Evolutionary conservation across 257 asterid genomes (phyloP).

Genomic region (Lycium barbarum): DNA sequence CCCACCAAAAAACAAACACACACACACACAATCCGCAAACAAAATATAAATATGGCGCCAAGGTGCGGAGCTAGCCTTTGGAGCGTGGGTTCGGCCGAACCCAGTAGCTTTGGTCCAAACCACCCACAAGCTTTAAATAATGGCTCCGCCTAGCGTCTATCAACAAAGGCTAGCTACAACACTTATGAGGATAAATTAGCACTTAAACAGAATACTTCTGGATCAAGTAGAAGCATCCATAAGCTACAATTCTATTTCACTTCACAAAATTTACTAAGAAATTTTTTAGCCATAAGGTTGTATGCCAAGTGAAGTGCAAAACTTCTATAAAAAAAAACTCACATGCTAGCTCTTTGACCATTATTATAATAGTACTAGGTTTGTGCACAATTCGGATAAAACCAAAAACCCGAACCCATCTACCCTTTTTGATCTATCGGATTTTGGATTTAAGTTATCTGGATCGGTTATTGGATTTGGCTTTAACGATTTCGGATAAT

Average conservation of each 20-base stretch:
- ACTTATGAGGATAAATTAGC: not conserved
- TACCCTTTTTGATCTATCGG: too few species aligned
- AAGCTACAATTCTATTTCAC: not conserved
- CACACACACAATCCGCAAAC: not conserved
- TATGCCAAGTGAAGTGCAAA: not conserved
- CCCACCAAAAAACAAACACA: not conserved
- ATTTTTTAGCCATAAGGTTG: not conserved
- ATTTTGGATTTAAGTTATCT: too few species aligned
- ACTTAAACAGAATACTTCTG: not conserved
- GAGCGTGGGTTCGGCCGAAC: too few species aligned
- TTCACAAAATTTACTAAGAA: not conserved
- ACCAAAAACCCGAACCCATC: too few species aligned
- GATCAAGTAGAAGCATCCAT: not conserved
- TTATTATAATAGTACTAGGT: too few species aligned
- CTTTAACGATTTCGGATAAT: too few species aligned
- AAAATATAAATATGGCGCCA: not conserved
- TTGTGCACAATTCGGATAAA: too few species aligned
- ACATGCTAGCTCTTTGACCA: not conserved
- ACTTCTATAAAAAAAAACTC: not conserved
- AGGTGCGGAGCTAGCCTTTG: not conserved
- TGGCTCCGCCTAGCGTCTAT: too few species aligned
- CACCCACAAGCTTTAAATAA: too few species aligned
- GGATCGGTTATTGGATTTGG: too few species aligned
- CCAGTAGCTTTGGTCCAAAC: too few species aligned
- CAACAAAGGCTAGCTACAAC: not conserved